Evolutionary conservation across 1,284 basidiomycete genomes (phyloP), one percentile per base, ranked within the genome.

Genomic region (Coniferiporia sulphurascens): DNA sequence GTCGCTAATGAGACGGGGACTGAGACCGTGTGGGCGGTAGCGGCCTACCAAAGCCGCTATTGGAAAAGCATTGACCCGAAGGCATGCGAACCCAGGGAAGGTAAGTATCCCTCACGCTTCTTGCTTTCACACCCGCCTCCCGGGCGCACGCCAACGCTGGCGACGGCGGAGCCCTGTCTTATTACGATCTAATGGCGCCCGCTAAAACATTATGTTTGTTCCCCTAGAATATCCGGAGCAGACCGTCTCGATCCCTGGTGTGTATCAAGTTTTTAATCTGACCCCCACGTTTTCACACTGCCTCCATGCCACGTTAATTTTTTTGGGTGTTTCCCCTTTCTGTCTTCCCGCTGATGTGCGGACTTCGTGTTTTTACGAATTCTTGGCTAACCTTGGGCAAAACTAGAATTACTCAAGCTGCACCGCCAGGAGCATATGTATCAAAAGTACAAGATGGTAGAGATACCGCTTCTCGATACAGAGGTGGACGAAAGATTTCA

Each of bases 11-110:
- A 91, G 60, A 76, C 81, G 1, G 95, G 89, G 0, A 91, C 91
- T 1, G 89, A 95, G 73, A 93, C 94, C 0, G 84, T 98, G 8
- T 92, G 85, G 76, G 82, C 93, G 52, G 93, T 96, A 4, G 88
- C 91, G 3, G 82, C 83, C 65, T 83, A 91, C 54, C 96, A 98
- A 70, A 89, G 87, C 67, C 88, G 87, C 69, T 91, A 91, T 69
- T 99, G 97, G 97, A 93, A 89, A 71, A 87, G 76, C 64, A 79
- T 98, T 49, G 84, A 88, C 67, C 86, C 87, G 0, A 88, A 87
- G 69, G 78, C 82, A 15, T 90, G 86, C 65, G 89, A 93, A 69
- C 91, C 92, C 9, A 79, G 81, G 57, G 87, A 89, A 77, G 84
- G 89, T 86, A 63, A n/a, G 62, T 54, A n/a, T 17, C 17, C 15